These are phyloP conservation scores for Fusarium sp. DNA, from an alignment of 2,329 filamentous ascomycete genomes.

Conservation along the genomic window DNA sequence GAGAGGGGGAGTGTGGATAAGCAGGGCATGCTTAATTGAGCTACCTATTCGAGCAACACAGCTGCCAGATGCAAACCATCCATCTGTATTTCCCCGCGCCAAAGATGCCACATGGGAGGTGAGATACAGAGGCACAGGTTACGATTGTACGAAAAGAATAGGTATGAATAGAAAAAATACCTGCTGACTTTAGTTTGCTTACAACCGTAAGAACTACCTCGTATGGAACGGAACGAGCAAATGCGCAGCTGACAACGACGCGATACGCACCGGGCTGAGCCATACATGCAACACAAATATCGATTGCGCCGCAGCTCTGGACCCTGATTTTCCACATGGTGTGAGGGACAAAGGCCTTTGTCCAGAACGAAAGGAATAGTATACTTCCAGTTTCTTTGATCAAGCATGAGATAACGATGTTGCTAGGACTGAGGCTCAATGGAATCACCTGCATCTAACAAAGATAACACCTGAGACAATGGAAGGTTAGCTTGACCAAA, in stretches of 20 bases:
- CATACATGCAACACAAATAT: constrained; percentile 2
- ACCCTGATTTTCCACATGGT: constrained; percentile 23
- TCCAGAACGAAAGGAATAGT: not conserved
- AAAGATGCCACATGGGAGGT: constrained; percentile 21
- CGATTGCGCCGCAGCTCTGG: constrained; percentile 19
- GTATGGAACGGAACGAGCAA: constrained; percentile 2
- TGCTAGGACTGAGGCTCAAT: constrained; percentile 10
- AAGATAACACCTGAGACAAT: constrained; percentile 30
- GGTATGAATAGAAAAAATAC: no score
- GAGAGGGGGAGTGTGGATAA: constrained; percentile 29
- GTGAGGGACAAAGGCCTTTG: not conserved
- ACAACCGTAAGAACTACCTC: not conserved
- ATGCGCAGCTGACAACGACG: constrained; percentile 27
- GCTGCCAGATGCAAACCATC: constrained; percentile 31
- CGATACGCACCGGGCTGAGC: constrained; percentile 9
- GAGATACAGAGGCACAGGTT: not conserved
- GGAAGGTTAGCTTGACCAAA: constrained; percentile 19
- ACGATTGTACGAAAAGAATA: not conserved
- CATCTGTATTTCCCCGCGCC: constrained; percentile 11
- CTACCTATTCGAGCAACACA: constrained; percentile 21
- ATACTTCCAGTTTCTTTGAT: not conserved
- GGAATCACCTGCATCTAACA: constrained; percentile 31
- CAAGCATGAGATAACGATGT: not conserved
- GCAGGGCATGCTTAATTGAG: constrained; percentile 5
- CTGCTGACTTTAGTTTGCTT: no score